Conservation (phyloP, 257 asterid species). For the Plantago elongata region DNA sequence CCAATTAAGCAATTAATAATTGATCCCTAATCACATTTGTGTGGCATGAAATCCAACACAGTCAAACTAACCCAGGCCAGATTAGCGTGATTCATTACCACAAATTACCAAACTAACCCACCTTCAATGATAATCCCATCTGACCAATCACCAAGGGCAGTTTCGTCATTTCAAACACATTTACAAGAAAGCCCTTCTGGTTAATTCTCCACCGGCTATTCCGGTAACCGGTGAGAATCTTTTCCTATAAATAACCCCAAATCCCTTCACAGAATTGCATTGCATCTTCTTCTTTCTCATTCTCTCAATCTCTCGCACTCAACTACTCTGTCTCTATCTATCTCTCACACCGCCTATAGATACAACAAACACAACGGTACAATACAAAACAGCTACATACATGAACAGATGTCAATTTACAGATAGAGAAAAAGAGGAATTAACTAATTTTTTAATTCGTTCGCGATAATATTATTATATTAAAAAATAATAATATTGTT, state of each 20-base stretch:
- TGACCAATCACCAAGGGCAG: constrained; percentile 11
- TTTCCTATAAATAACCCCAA: constrained; percentile 68
- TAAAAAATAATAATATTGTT: constrained; percentile 5
- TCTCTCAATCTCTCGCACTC: constrained; percentile 17
- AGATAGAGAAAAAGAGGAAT: constrained; percentile 11
- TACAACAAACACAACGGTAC: not conserved
- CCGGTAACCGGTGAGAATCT: constrained; percentile 35
- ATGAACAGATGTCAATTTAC: constrained; percentile 17
- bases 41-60: constrained; percentile 21
- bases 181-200: constrained; percentile 34
- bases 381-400: constrained; percentile 10
- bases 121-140: not conserved
- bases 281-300: no score
- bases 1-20: no score
- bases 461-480: not conserved
- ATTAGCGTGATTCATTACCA: constrained; percentile 12
- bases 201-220: constrained; percentile 30
- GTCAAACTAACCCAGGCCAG: constrained; percentile 27
- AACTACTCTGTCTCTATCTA: constrained; percentile 25
- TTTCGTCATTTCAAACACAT: constrained; percentile 6
- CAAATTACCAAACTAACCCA: constrained; percentile 4
- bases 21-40: constrained; percentile 2
- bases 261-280: constrained; percentile 19
- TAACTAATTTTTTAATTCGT: constrained; percentile 13
- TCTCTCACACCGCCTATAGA: constrained; percentile 22